Conservation (phyloP, 23 red algal genomes). For the Gracilaria domingensis region DNA sequence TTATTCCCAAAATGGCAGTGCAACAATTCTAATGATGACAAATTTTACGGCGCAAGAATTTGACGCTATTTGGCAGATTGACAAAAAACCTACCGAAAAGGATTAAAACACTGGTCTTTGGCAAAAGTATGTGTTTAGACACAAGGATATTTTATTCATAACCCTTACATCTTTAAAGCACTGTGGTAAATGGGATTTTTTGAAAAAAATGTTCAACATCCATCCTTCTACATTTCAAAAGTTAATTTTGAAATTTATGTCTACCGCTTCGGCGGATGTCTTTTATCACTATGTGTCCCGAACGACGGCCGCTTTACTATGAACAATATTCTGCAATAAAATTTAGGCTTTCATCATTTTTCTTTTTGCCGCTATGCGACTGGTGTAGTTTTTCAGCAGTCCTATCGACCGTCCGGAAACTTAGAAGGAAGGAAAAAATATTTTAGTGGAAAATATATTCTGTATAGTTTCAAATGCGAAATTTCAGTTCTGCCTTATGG, state of each 20-base stretch:
- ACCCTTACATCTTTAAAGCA: neutral
- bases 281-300: neutral
- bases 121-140: neutral
- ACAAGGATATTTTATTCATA: neutral
- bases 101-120: neutral
- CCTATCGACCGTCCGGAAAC: neutral
- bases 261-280: neutral
- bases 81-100: neutral
- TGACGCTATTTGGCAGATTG: neutral
- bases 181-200: neutral
- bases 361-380: neutral
- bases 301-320: neutral
- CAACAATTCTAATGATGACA: neutral
- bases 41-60: neutral
- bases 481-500: neutral
- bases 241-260: neutral
- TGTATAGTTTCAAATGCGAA: neutral
- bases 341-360: neutral
- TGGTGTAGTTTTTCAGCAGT: constrained; percentile 6
- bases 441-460: constrained; percentile 1
- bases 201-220: neutral
- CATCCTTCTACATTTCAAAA: neutral
- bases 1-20: no score
- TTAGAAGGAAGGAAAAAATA: constrained; percentile 5
- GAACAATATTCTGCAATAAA: neutral